Evolutionary conservation across 331 rosid genomes (phyloP).

Genomic region (Acacia pycnantha): DNA sequence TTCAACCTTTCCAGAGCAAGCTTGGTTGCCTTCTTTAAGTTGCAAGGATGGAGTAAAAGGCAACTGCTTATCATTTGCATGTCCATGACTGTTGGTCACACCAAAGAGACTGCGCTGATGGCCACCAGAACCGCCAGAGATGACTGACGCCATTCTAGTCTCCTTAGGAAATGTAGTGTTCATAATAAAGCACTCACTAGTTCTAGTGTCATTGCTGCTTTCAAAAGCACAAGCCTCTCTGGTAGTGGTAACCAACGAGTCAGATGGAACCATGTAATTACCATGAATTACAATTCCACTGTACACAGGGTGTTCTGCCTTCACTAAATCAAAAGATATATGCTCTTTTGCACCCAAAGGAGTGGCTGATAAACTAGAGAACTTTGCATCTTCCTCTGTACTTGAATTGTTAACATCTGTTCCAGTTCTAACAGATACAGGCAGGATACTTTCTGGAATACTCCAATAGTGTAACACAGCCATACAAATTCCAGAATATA

Average conservation of each 20-base stretch:
- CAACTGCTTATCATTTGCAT: constrained; percentile 33
- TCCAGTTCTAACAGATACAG: constrained; percentile 41
- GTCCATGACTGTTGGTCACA: constrained; percentile 30
- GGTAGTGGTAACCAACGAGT: constrained; percentile 30
- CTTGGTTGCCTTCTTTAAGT: constrained; percentile 41
- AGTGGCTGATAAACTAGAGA: constrained; percentile 28
- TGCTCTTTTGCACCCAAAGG: constrained; percentile 33
- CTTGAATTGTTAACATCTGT: constrained; percentile 28
- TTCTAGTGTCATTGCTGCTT: constrained; percentile 24
- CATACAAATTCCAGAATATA: constrained; percentile 61
- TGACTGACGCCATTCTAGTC: constrained; percentile 27
- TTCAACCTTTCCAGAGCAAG: constrained; percentile 47
- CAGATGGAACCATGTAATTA: constrained; percentile 36
- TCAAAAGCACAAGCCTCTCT: constrained; percentile 34
- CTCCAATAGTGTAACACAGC: constrained; percentile 70
- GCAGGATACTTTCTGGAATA: constrained; percentile 52
- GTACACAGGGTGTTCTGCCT: constrained; percentile 28
- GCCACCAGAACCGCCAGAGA: constrained; percentile 41
- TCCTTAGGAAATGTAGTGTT: constrained; percentile 39
- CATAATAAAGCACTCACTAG: constrained; percentile 28
- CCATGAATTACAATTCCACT: constrained; percentile 25
- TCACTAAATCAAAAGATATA: constrained; percentile 29
- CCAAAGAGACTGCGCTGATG: constrained; percentile 36
- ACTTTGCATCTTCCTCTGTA: constrained; percentile 31
- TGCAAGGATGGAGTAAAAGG: constrained; percentile 43